Evolutionary conservation across 1,284 basidiomycete species (phyloP), one percentile per base, ranked within the genome.

Genomic region (Ganoderma resinaceum): DNA sequence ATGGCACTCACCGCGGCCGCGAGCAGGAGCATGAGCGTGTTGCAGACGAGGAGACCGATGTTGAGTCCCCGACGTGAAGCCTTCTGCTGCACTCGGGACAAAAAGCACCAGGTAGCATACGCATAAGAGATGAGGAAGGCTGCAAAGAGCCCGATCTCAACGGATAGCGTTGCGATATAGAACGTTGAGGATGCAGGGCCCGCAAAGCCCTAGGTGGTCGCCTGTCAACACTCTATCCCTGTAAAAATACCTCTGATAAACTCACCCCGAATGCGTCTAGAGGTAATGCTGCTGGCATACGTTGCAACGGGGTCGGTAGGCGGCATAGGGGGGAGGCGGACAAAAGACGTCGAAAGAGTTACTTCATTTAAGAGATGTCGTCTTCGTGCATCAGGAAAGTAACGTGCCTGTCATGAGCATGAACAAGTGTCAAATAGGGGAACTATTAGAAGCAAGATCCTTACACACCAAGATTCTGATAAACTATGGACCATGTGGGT

Each of bases 191-290:
- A 31, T 9, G 53, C 53, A 26, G 18, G 53, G 18, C 53, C 53
- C 7, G 53, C 53, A 18, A 33, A 55, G 31, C 53, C 53, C 53
- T 55, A 8, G 31, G 20, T 5, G 18, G 16, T 18, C 16, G 9
- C 3, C 16, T 14, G 31, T 29, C 29, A 55, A 31, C 18, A 33
- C 3, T 6, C 26, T 1, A 33, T 29, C 6, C 33, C 29, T 12
- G 14, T 33, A 14, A 55, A 9, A 55, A 29, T 0, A 14, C 0
- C 18, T 33, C 5, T 33, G 1, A 29, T 9, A 9, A 31, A 55
- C 53, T 55, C 29, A 55, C 53, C 18, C 53, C 53, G 53, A 33
- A 55, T 26, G 53, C 53, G 23, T 55, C 53, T 55, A 31, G 31
- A 23, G 31, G 33, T 20, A 23, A 3, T 14, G 46, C n/a, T 26